Percentiles rank a stretch among this genome's conserved stretches.
phyloP scores from a whole-genome alignment of 169 alveolate genomes.

The Amoebophrya sp. region DNA sequence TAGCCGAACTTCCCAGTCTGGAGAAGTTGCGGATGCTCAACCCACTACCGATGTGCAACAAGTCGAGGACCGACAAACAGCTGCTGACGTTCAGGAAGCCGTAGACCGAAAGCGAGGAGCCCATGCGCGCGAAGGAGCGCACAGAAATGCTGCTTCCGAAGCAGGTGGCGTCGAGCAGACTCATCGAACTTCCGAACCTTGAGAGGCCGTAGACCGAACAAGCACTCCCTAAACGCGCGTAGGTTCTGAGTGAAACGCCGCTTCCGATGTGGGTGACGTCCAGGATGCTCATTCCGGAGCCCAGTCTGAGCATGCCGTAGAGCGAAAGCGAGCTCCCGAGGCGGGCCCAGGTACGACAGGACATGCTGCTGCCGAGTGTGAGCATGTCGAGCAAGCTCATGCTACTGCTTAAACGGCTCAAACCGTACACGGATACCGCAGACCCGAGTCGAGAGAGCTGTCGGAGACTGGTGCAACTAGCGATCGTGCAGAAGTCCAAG shows the following conservation, averaged over 20 bases:
- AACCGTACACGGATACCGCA: background rate
- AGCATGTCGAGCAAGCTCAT: background rate
- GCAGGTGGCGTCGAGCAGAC: background rate
- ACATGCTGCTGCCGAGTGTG: background rate
- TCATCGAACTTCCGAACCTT: background rate
- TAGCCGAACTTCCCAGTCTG: slow-evolving; percentile 27
- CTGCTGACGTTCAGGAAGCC: slow-evolving; percentile 24
- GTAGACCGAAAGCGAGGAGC: slow-evolving; percentile 14
- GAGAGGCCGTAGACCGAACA: background rate
- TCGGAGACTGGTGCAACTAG: background rate
- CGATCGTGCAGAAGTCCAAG: background rate
- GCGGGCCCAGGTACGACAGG: slow-evolving; percentile 7
- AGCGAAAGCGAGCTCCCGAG: background rate
- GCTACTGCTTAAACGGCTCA: background rate
- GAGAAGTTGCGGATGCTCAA: slow-evolving; percentile 30
- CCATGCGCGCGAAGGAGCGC: slow-evolving; percentile 36
- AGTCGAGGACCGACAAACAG: slow-evolving; percentile 30
- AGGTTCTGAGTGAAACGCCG: background rate
- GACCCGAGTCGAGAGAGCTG: background rate
- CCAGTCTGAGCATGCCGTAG: background rate
- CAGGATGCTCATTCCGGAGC: background rate
- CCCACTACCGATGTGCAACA: slow-evolving; percentile 36
- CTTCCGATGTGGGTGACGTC: background rate
- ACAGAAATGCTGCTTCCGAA: background rate
- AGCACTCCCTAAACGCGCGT: background rate